phyloP scores from a whole-genome alignment of 441 rosid genomes.

The Gossypium schwendimanii region DNA sequence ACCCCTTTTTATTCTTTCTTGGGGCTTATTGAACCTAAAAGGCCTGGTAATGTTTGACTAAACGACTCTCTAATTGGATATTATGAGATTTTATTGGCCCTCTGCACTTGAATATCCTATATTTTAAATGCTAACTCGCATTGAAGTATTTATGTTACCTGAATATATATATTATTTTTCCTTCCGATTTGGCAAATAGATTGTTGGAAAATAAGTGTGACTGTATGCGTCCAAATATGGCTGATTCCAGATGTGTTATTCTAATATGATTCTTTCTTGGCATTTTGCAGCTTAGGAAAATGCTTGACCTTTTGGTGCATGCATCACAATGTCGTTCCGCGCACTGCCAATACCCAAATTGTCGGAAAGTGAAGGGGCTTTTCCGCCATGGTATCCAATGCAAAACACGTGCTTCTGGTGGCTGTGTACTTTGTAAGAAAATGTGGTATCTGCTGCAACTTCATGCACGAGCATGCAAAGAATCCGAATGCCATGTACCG shows the following conservation, averaged over 20 bases:
- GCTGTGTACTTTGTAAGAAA: slow-evolving; percentile 84
- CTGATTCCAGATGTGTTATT: slow-evolving; percentile 1
- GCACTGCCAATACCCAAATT: slow-evolving; percentile 89
- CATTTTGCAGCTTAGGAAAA: slow-evolving; percentile 84
- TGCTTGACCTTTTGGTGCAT: slow-evolving; percentile 98
- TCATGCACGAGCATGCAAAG: slow-evolving; percentile 98
- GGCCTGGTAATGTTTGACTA: slow-evolving; percentile 37
- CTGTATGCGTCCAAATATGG: neutral
- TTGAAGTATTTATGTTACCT: neutral
- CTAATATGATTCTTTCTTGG: slow-evolving; percentile 7
- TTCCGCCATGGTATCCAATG: slow-evolving; percentile 94
- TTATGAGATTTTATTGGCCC: neutral
- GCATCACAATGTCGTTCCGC: slow-evolving; percentile 92
- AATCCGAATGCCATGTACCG: slow-evolving; percentile 87
- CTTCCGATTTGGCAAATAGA: neutral
- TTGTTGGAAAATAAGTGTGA: neutral
- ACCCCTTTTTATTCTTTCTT: neutral
- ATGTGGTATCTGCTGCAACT: slow-evolving; percentile 99
- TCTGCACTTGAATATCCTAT: neutral
- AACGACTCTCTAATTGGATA: too few species aligned
- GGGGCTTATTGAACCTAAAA: slow-evolving; percentile 69
- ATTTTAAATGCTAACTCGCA: neutral
- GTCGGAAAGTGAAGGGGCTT: slow-evolving; percentile 95
- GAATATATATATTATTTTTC: neutral
- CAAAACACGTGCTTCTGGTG: slow-evolving; percentile 88